phyloP scores from a whole-genome alignment of 768 basidiomycete genomes.

The Rhizopogon salebrosus region DNA sequence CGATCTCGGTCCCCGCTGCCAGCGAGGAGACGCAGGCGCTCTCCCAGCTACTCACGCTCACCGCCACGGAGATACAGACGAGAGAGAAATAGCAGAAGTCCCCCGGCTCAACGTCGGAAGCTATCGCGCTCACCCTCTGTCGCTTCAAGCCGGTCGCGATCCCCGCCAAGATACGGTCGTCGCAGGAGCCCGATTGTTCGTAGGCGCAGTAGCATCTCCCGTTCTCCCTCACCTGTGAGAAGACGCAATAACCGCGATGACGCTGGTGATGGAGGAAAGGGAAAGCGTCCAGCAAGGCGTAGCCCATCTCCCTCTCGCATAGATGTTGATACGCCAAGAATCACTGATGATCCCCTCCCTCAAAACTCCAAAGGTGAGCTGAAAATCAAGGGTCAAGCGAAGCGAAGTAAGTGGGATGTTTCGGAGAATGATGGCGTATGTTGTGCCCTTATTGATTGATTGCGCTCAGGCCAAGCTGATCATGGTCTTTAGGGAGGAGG shows the following conservation, averaged over 20 bases:
- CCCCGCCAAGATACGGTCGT: slow-evolving; percentile 35
- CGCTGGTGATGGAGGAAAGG: slow-evolving; percentile 8
- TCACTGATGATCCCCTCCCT: slow-evolving; percentile 24
- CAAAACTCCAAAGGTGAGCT: slow-evolving; percentile 43
- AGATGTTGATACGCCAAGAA: slow-evolving; percentile 19
- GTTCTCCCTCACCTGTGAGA: slow-evolving; percentile 30
- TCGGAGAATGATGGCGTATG: slow-evolving; percentile 8
- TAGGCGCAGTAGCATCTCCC: slow-evolving; percentile 29
- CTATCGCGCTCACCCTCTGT: slow-evolving; percentile 26
- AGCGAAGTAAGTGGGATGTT: slow-evolving; percentile 52
- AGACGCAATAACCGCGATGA: slow-evolving; percentile 24
- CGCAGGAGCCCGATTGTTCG: slow-evolving; percentile 42
- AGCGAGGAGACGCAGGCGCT: slow-evolving; percentile 34
- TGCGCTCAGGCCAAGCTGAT: not conserved
- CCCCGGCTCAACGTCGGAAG: slow-evolving; percentile 33
- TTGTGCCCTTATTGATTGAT: not conserved
- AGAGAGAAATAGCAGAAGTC: slow-evolving; percentile 49
- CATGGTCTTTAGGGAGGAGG: slow-evolving; percentile 11
- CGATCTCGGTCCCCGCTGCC: slow-evolving; percentile 26
- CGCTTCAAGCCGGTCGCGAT: slow-evolving; percentile 37
- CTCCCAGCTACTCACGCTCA: slow-evolving; percentile 45
- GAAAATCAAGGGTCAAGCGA: slow-evolving; percentile 73
- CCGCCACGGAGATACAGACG: slow-evolving; percentile 36
- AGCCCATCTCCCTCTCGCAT: slow-evolving; percentile 20
- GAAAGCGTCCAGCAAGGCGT: slow-evolving; percentile 19